Conservation (phyloP, 75 land plant genomes). For the Adiantum capillusveneris region DNA sequence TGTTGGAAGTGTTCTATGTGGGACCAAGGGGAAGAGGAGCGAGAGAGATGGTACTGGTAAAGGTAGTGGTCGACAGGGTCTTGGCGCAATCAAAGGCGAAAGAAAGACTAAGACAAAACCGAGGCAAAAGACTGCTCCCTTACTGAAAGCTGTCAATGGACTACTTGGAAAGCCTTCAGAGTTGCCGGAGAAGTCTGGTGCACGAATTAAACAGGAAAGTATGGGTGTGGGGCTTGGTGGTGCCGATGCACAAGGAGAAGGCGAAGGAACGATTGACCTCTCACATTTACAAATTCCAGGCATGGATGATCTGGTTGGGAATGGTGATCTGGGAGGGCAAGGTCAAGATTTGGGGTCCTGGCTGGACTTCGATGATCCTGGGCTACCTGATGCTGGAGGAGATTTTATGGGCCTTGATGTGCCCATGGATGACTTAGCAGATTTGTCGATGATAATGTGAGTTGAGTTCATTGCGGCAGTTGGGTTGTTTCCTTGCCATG, state of each 20-base stretch:
- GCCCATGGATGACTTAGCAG: constrained; percentile 86
- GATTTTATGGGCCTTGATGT: constrained; percentile 71
- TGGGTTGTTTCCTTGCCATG: too few relatives aligned
- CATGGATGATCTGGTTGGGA: constrained; percentile 50
- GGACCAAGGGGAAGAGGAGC: constrained; percentile 80
- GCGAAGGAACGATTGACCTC: constrained; percentile 36
- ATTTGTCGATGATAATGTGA: constrained; percentile 66
- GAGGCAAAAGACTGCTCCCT: constrained; percentile 66
- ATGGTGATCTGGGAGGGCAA: constrained; percentile 40
- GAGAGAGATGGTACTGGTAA: constrained; percentile 60
- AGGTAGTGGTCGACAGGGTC: constrained; percentile 35
- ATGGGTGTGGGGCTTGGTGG: background rate
- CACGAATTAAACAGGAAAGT: constrained; percentile 4
- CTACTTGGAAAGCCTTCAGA: constrained; percentile 41
- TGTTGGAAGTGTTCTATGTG: constrained; percentile 44
- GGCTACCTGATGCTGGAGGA: constrained; percentile 39
- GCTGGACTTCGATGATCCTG: constrained; percentile 67
- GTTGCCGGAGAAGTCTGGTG: constrained; percentile 15
- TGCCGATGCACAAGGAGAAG: constrained; percentile 13
- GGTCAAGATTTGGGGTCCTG: constrained; percentile 58
- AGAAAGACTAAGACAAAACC: constrained; percentile 75
- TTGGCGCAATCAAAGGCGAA: constrained; percentile 56
- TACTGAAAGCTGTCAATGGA: constrained; percentile 65
- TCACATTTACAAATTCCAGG: constrained; percentile 42
- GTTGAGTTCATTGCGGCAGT: background rate